phyloP scores from a whole-genome alignment of 2,329 filamentous ascomycete genomes.

The Arthrobotrys entomopaga region DNA sequence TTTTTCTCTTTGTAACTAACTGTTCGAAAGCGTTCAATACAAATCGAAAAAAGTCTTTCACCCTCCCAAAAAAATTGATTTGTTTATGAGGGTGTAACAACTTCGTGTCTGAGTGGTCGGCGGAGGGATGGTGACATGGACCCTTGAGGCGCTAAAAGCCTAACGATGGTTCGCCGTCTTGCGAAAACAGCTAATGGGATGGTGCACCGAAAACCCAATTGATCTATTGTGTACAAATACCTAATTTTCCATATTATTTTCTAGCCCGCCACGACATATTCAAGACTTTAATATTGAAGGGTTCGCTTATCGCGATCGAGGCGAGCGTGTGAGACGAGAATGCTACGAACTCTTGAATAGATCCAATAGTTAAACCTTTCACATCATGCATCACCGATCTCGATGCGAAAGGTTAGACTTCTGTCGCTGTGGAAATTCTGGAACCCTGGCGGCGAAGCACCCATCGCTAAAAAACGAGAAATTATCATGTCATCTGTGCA shows the following conservation, averaged over 20 bases:
- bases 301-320: conserved; percentile 39
- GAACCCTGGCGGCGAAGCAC: no score
- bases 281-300: neutral
- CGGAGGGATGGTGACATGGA: conserved; percentile 13
- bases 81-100: conserved; percentile 13
- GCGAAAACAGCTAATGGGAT: no score
- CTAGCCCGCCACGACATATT: neutral
- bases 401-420: no score
- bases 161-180: conserved; percentile 45
- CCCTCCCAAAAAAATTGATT: no score
- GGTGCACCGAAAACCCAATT: no score
- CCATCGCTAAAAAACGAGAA: conserved; percentile 31
- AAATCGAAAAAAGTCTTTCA: no score
- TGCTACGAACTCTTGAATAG: neutral
- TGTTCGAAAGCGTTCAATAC: no score
- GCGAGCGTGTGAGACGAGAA: neutral
- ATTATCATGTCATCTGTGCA: neutral
- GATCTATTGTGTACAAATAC: no score
- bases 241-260: neutral
- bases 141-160: conserved; percentile 36
- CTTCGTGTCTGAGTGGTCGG: conserved; percentile 17
- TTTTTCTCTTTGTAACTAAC: no score
- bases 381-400: neutral
- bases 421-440: no score
- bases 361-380: neutral